These are phyloP conservation scores for Fistulifera solaris DNA, from an alignment of 108 stramenopile genomes.

Conservation along the genomic window DNA sequence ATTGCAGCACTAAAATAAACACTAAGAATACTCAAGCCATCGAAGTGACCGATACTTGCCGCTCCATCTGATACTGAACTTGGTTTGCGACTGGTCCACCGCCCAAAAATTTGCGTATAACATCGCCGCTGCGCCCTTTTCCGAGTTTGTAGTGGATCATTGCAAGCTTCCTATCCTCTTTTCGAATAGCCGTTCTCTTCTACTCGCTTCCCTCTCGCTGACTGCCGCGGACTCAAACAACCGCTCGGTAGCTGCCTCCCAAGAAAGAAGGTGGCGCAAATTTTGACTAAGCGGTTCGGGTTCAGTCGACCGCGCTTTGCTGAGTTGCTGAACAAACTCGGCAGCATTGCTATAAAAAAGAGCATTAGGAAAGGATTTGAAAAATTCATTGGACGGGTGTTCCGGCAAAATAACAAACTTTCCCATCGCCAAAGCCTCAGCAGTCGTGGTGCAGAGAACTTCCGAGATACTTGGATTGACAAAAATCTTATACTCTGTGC, in stretches of 20 bases:
- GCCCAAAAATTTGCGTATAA: conserved; percentile 28
- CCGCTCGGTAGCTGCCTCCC: conserved; percentile 91
- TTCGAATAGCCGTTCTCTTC: conserved; percentile 33
- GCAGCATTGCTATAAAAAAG: conserved; percentile 59
- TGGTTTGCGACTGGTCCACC: conserved; percentile 10
- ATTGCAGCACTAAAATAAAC: too few relatives aligned
- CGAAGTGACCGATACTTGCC: background rate
- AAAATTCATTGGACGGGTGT: conserved; percentile 85
- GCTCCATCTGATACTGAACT: background rate
- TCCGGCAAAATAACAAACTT: conserved; percentile 82
- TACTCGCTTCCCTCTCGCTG: conserved; percentile 39
- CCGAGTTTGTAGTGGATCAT: conserved; percentile 24
- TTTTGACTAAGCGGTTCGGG: conserved; percentile 72
- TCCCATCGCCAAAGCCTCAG: conserved; percentile 95
- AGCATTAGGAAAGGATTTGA: conserved; percentile 72
- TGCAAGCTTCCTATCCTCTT: conserved; percentile 27
- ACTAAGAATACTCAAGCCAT: too few relatives aligned
- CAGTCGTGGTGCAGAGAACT: conserved; percentile 91
- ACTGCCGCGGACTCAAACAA: conserved; percentile 52
- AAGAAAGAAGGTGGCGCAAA: conserved; percentile 54
- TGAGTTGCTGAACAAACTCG: conserved; percentile 61
- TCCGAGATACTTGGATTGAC: conserved; percentile 85
- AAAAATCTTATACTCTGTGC: conserved; percentile 78
- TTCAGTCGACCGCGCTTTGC: conserved; percentile 52
- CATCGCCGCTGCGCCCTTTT: conserved; percentile 21